Percentiles rank a stretch among this genome's conserved stretches.
Evolutionary conservation across 1,284 basidiomycete species (phyloP).

Genomic region (Rhodotorula glutinis): DNA sequence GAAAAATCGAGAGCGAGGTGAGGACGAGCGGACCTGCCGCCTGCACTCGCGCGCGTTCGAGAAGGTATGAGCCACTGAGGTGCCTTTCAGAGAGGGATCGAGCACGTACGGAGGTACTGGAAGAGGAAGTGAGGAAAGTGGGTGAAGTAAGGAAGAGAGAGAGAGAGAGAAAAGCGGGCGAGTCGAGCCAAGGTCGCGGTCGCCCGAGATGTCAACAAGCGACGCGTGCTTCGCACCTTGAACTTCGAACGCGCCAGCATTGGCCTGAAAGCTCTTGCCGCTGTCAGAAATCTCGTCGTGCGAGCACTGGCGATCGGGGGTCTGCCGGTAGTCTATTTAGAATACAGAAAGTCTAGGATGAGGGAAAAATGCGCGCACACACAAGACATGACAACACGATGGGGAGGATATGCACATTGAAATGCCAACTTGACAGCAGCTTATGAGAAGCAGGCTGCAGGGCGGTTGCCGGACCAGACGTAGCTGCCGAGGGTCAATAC

Average conservation of each 20-base stretch:
- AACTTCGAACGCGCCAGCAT: no score
- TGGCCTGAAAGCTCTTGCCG: no score
- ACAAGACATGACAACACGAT: background rate
- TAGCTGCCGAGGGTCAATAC: slow-evolving; percentile 73
- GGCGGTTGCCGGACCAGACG: slow-evolving; percentile 56
- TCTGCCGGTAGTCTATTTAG: no score
- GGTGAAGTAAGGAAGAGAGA: background rate
- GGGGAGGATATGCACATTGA: background rate
- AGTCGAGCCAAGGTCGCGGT: background rate
- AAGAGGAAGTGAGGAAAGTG: background rate
- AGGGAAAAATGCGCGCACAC: background rate
- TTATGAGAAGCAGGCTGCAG: slow-evolving; percentile 1
- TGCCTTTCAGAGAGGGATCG: no score
- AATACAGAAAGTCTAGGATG: no score
- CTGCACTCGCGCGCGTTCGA: background rate
- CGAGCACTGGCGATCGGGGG: no score
- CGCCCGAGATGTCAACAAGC: background rate
- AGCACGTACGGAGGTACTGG: background rate
- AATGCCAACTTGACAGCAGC: background rate
- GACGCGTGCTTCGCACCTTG: background rate
- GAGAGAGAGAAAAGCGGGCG: background rate
- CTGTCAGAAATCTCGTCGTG: no score
- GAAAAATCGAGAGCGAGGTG: background rate
- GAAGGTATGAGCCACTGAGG: no score
- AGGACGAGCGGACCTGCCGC: background rate